Base-by-base conservation (phyloP, 1,284 basidiomycete genomes). In the Ganoderma multipileum region DNA sequence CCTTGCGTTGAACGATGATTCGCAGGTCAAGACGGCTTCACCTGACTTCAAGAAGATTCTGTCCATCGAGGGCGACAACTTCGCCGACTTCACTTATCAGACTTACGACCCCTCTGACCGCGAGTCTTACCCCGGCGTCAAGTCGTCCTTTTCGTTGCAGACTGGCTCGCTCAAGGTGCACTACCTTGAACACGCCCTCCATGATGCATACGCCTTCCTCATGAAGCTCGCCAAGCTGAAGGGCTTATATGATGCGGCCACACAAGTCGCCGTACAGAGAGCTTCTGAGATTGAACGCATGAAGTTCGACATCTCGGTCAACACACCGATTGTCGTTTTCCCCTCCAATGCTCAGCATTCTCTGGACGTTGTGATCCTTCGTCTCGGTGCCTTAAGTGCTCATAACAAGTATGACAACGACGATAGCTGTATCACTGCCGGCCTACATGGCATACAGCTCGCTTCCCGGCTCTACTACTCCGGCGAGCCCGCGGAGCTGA, bases 31-130 rank as follows among this genome's bases (percentile, higher is more conserved):
- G 65, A 83, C 84, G 18, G 82, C 88, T 42, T 85, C 87, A 23
- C 85, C 89, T 1, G 87, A 91, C 66, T 98, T 97, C 84, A 94
- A 95, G 76, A 89, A 96, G 75, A 86, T 99, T 11, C 82, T 99
- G 66, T 94, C 95, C 38, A 99, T 99, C 66, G 95, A 99, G 77
- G 98, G 97, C 47, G 90, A 96, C 75, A 95, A 99, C 79, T 90
- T 99, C 60, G 97, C 96, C 30, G 95, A 98, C 79, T 96, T 99
- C 82, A 90, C 89, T 65, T 99, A 99, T 80, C 93, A 98, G 81
- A 99, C 96, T 0, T 97, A 91, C 80, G 94, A 97, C 79, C 88
- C 93, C 18, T 80, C 84, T 28, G 87, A 88, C 64, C 74, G 74
- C 64, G 83, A 88, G 41, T 84, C 85, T 1, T 94, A 95, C 79